phyloP scores from a whole-genome alignment of 768 basidiomycete genomes.

The Dioszegia hungarica region DNA sequence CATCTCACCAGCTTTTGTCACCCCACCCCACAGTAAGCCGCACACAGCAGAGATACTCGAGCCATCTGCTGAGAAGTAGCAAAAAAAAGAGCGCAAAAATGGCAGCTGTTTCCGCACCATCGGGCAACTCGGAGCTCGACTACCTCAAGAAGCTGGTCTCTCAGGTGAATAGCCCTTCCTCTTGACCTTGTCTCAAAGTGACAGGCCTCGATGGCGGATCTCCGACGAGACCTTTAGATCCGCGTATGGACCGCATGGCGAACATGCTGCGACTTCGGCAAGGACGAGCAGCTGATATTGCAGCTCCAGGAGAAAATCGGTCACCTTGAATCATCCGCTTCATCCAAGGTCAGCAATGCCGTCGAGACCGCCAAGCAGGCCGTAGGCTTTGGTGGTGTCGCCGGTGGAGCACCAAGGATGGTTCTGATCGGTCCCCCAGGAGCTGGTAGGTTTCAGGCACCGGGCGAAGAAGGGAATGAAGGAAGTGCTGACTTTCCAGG shows the following conservation, averaged over 20 bases:
- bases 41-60: no score
- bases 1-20: no score
- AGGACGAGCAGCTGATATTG: background rate
- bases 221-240: no score
- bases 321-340: conserved; percentile 64
- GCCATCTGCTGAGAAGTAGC: no score
- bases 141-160: conserved; percentile 88
- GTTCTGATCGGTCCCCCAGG: conserved; percentile 96
- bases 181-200: no score
- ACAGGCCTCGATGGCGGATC: no score
- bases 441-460: conserved; percentile 63
- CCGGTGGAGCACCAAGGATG: conserved; percentile 68
- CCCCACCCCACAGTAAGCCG: no score
- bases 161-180: conserved; percentile 52
- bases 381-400: conserved; percentile 45
- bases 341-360: conserved; percentile 23
- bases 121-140: conserved; percentile 62
- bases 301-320: conserved; percentile 80
- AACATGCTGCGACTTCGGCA: no score
- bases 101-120: conserved; percentile 15
- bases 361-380: conserved; percentile 53
- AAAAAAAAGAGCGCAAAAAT: no score
- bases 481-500: conserved; percentile 57
- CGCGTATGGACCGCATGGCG: background rate
- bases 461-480: no score